Evolutionary conservation across 2,329 filamentous ascomycete species (phyloP).

Genomic region (Rhynchosporium agropyri): DNA sequence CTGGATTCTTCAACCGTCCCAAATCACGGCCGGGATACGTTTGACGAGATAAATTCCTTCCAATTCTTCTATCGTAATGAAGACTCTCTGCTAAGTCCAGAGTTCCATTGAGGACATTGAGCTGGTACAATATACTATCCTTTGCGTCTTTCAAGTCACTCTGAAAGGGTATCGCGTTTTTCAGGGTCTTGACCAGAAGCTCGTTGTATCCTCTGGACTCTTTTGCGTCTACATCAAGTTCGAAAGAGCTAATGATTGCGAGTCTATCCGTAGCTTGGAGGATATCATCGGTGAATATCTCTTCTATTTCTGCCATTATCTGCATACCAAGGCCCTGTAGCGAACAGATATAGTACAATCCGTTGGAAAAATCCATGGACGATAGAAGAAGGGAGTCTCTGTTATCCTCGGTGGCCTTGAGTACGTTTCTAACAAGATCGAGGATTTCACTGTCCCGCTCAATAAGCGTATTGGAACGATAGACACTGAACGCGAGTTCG

Average conservation of each 20-base stretch:
- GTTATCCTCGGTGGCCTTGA: not conserved
- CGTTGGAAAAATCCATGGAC: not conserved
- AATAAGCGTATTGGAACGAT: not conserved
- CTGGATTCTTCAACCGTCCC: not conserved
- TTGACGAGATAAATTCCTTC: not conserved
- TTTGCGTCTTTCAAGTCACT: not conserved
- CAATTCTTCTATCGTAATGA: not conserved
- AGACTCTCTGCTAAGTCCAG: not conserved
- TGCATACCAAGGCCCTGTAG: not conserved
- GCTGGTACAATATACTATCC: not conserved
- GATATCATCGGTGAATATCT: not conserved
- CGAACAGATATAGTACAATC: slow-evolving; percentile 2
- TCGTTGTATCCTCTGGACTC: not conserved
- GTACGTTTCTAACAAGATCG: not conserved
- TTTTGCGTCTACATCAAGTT: not conserved
- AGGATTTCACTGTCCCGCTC: not conserved
- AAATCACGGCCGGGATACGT: not conserved
- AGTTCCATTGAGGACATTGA: not conserved
- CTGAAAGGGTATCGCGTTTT: not conserved
- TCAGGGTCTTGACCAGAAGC: not conserved
- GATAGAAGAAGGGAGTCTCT: not conserved
- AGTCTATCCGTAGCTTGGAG: not conserved
- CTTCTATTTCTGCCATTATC: not conserved
- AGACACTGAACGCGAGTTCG: not conserved
- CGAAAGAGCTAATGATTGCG: not conserved